These are phyloP conservation scores for Vigna mungo DNA, from an alignment of 306 rosid species.

Conservation along the genomic window DNA sequence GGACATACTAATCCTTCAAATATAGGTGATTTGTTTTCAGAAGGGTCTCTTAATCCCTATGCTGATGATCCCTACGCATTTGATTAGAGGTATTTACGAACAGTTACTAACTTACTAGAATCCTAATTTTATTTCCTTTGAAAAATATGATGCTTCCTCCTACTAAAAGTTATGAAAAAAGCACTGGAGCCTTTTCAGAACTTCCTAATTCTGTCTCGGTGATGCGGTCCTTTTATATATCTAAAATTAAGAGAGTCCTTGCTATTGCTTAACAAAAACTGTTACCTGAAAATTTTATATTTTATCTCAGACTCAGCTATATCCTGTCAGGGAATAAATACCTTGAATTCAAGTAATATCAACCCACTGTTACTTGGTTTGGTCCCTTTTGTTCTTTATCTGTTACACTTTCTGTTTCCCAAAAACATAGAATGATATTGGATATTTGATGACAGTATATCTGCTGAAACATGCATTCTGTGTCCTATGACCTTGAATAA, in stretches of 20 bases:
- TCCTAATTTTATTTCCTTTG: constrained; percentile 26
- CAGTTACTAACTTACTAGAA: constrained; percentile 7
- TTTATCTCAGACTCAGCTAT: neutral
- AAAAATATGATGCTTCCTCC: constrained; percentile 23
- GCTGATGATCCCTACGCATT: constrained; percentile 97
- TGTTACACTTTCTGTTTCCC: neutral
- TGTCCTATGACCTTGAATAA: neutral
- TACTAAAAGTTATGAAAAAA: constrained; percentile 6
- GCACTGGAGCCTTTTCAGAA: constrained; percentile 1
- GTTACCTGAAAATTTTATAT: constrained; percentile 18
- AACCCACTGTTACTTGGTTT: neutral
- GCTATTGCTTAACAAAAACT: neutral
- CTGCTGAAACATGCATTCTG: neutral
- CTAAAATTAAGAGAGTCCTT: constrained; percentile 19
- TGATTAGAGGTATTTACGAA: constrained; percentile 76
- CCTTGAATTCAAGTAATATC: constrained; percentile 11
- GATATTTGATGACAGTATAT: neutral
- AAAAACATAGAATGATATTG: constrained; percentile 13
- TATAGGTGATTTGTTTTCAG: constrained; percentile 93
- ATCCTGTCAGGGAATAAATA: constrained; percentile 27
- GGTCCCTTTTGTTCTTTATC: neutral
- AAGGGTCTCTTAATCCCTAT: constrained; percentile 97
- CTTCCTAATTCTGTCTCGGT: constrained; percentile 3
- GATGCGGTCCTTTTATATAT: constrained; percentile 23
- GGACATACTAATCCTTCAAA: constrained; percentile 69